A percentile compares a stretch with the other conserved stretches of the same genome.
These are phyloP conservation scores for Allomyces macrogynus DNA, from an alignment of 192 early-diverging fungal genomes.

Conservation along the genomic window DNA sequence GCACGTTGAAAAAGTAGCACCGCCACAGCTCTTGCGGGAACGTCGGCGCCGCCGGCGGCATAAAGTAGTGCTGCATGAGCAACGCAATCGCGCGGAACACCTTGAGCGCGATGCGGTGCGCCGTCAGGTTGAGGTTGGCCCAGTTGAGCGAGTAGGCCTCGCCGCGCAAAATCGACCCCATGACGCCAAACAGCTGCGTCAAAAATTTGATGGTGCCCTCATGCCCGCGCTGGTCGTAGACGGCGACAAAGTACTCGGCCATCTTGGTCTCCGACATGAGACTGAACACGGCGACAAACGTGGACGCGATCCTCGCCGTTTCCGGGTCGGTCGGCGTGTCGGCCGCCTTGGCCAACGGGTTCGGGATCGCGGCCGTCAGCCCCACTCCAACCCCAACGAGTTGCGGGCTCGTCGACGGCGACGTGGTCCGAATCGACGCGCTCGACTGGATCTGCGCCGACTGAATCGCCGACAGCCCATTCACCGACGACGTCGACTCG, in stretches of 20 bases:
- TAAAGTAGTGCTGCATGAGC: conserved; percentile 1
- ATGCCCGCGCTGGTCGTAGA: not conserved
- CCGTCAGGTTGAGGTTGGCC: conserved; percentile 16
- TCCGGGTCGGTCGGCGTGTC: not conserved
- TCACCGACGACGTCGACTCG: not conserved
- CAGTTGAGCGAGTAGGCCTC: conserved; percentile 16
- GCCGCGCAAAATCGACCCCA: conserved; percentile 4
- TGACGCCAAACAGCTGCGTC: not conserved
- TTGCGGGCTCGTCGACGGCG: too few relatives aligned
- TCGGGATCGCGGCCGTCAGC: not conserved
- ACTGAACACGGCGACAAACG: not conserved
- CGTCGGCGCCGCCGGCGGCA: not conserved
- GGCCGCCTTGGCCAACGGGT: not conserved
- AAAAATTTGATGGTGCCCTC: not conserved
- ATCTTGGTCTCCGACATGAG: not conserved
- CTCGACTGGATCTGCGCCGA: not conserved
- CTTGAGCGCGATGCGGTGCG: conserved; percentile 12
- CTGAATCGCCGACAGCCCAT: not conserved
- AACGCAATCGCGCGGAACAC: conserved; percentile 9
- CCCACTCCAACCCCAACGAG: not conserved
- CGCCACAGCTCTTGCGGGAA: conserved; percentile 15
- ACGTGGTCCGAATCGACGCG: not conserved
- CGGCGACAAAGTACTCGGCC: not conserved
- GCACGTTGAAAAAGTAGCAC: conserved; percentile 19
- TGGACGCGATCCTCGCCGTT: not conserved